These are phyloP conservation scores for Pythium volutum DNA, from an alignment of 352 stramenopile species.

Conservation along the genomic window DNA sequence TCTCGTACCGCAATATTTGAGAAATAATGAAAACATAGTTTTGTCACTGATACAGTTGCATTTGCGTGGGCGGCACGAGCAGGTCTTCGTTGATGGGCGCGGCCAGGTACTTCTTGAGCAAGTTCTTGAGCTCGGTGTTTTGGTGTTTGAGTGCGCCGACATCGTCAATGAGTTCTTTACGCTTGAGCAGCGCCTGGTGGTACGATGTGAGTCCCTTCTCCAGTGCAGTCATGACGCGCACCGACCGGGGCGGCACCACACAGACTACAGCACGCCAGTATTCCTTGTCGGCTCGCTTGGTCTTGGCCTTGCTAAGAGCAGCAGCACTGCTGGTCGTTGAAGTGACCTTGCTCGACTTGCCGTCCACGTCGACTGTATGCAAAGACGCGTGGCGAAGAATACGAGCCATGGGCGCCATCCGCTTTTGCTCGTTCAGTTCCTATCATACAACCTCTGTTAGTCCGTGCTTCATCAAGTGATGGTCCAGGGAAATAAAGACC, in stretches of 20 bases:
- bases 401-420: conserved; percentile 38
- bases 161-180: conserved; percentile 80
- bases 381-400: conserved; percentile 36
- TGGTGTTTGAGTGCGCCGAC: conserved; percentile 75
- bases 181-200: conserved; percentile 70
- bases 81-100: conserved; percentile 82
- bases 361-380: conserved; percentile 11
- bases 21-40: no score
- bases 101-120: conserved; percentile 89
- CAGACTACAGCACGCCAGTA: conserved; percentile 81
- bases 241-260: conserved; percentile 62
- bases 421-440: conserved; percentile 75
- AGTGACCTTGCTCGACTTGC: conserved; percentile 24
- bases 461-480: neutral
- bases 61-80: conserved; percentile 81
- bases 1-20: neutral
- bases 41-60: conserved; percentile 73
- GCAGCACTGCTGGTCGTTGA: conserved; percentile 18
- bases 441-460: conserved; percentile 10
- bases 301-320: conserved; percentile 35
- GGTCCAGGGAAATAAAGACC: neutral
- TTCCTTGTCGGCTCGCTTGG: conserved; percentile 52
- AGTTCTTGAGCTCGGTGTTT: conserved; percentile 87
- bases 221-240: conserved; percentile 77
- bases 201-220: conserved; percentile 85